phyloP scores from a whole-genome alignment of 1,284 basidiomycete species.

The Rugosomyces carneus region DNA sequence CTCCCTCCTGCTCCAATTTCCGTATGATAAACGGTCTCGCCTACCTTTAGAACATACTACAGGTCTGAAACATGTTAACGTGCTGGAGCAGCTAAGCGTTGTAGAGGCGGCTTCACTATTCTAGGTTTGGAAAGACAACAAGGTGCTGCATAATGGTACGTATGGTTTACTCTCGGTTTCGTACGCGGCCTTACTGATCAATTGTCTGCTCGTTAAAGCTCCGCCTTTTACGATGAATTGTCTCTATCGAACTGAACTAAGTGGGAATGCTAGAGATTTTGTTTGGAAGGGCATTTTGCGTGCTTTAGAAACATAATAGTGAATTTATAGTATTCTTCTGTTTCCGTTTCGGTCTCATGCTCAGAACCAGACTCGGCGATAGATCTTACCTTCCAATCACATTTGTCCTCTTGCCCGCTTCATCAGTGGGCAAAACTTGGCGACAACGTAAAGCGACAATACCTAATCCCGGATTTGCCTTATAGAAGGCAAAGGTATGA shows the following conservation, averaged over 20 bases:
- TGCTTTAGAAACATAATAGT: conserved; percentile 29
- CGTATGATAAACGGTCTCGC: conserved; percentile 44
- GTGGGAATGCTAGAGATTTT: conserved; percentile 69
- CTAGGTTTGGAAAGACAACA: conserved; percentile 62
- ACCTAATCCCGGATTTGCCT: too few species aligned
- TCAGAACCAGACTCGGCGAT: too few species aligned
- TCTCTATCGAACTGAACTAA: conserved; percentile 67
- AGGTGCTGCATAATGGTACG: conserved; percentile 37
- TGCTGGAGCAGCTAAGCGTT: conserved; percentile 56
- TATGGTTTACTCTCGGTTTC: background rate
- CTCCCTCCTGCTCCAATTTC: conserved; percentile 43
- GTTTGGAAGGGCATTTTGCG: conserved; percentile 65
- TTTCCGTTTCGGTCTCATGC: too few species aligned
- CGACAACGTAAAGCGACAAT: too few species aligned
- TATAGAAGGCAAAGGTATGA: too few species aligned
- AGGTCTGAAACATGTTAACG: conserved; percentile 46
- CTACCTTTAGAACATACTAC: conserved; percentile 43
- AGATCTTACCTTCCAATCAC: too few species aligned
- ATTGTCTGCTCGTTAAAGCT: conserved; percentile 23
- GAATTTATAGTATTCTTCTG: too few species aligned
- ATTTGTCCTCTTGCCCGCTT: too few species aligned
- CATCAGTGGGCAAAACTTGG: too few species aligned
- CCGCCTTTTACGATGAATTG: conserved; percentile 53
- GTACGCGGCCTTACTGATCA: too few species aligned
- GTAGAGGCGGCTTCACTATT: conserved; percentile 64